Percentiles rank a stretch among this genome's conserved stretches.
Conservation (phyloP, 176 grass and related monocot species). For the Aegilops bicornis region DNA sequence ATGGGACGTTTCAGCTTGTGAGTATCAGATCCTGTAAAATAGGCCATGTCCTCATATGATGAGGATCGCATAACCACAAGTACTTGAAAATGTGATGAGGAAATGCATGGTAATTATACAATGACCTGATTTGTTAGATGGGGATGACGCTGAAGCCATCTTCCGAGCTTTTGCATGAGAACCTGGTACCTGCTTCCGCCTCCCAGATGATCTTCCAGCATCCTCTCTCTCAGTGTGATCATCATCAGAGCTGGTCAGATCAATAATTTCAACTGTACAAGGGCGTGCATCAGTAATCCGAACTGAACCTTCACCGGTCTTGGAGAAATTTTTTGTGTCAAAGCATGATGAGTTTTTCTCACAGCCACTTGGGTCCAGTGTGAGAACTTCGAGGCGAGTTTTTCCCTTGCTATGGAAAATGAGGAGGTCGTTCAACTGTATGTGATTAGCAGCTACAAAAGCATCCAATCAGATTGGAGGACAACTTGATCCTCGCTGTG, state of each 20-base stretch:
- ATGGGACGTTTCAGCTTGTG: background rate
- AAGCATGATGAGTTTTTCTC: background rate
- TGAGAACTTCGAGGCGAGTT: background rate
- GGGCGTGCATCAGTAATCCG: background rate
- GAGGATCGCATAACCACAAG: background rate
- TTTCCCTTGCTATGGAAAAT: background rate
- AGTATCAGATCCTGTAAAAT: background rate
- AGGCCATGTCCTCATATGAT: background rate
- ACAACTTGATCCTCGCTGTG: constrained; percentile 1
- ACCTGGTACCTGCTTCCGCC: background rate
- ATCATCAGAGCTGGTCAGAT: background rate
- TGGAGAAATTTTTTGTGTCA: background rate
- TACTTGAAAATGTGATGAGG: background rate
- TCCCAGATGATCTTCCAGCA: background rate
- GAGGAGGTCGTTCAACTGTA: background rate
- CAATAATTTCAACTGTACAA: background rate
- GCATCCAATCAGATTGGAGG: background rate
- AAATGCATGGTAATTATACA: background rate
- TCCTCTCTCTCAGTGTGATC: background rate
- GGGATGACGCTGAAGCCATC: background rate
- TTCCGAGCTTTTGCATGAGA: background rate
- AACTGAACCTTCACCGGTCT: background rate
- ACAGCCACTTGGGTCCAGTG: background rate
- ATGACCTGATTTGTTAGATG: background rate
- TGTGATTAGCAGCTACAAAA: background rate